Evolutionary conservation across 2,329 filamentous ascomycete genomes (phyloP), one percentile per base, ranked within the genome.

Genomic region (Monilinia vaccinii-corymbosi): DNA sequence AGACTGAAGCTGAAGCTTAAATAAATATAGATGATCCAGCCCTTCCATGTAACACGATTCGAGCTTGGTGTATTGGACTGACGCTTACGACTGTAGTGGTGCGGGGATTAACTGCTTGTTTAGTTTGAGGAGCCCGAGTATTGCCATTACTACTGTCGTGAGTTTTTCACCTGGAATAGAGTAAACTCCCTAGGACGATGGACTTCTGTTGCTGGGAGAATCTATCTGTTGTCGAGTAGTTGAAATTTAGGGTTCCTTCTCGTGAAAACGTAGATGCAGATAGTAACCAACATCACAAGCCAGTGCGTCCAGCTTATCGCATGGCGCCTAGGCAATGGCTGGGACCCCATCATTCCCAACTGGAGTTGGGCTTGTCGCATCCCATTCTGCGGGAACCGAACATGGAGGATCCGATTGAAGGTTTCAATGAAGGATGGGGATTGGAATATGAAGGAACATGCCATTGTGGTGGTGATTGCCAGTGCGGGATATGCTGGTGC

Each of bases 401-500:
- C n/a, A n/a, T n/a, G n/a, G n/a, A n/a, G n/a, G n/a, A n/a, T n/a
- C n/a, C n/a, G 1, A 25, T 38, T 34, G 23, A 52, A 40, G 9
- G 11, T 52, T 18, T 11, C 8, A 1, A 28, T 52, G 9, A 52
- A 52, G 25, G 23, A 40, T 4, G 49, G 49, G 5, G 28, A 40
- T 4, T 52, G 34, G 49, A 88, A 86, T 67, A 78, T 85, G 69
- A 87, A 88, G 71, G 85, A 87, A 68, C 84, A 87, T 69, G 74
- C 81, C 51, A 79, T 87, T 62, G 85, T 87, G 57, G 81, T 83
- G 18, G 81, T 86, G 65, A 86, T 86, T 83, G 58, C 65, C 4
- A 60, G 78, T 85, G 71, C 77, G 0, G 75, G 74, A 50, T 64
- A 75, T 66, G 89, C 90, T 65, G 85, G 86, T 81, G 50, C 61